Conservation (phyloP, 306 rosid species). For the Inga oerstediana region DNA sequence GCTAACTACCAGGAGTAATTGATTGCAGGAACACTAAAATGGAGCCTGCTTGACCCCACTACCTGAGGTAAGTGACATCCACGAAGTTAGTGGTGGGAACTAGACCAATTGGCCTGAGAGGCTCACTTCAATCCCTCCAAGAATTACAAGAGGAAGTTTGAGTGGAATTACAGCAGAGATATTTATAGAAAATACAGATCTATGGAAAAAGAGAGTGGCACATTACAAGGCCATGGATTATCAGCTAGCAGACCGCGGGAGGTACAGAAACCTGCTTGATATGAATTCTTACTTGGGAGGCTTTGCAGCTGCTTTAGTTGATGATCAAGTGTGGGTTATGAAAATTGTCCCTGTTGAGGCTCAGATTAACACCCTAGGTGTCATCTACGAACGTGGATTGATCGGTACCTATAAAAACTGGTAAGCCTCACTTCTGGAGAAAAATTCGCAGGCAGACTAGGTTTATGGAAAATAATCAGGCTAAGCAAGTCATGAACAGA, state of each 20-base stretch:
- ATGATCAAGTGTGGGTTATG: conserved; percentile 93
- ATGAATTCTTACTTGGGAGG: conserved; percentile 92
- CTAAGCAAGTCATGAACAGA: not conserved
- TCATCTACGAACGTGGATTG: conserved; percentile 80
- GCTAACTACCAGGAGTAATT: not conserved
- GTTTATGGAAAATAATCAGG: not conserved
- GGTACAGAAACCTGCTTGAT: conserved; percentile 85
- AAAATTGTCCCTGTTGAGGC: conserved; percentile 81
- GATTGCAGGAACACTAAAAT: conserved; percentile 75
- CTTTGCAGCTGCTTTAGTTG: conserved; percentile 78
- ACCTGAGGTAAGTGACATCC: conserved; percentile 43
- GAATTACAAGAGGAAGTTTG: conserved; percentile 74
- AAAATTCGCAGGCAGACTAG: too few relatives aligned
- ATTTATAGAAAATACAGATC: conserved; percentile 52
- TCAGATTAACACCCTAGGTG: conserved; percentile 77
- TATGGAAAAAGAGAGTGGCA: conserved; percentile 88
- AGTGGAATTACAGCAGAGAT: conserved; percentile 58
- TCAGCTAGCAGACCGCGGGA: conserved; percentile 71
- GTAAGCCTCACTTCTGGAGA: conserved; percentile 43
- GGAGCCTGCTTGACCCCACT: conserved; percentile 84
- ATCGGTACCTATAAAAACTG: conserved; percentile 92
- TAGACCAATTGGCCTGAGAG: conserved; percentile 84
- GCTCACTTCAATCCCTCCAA: conserved; percentile 74
- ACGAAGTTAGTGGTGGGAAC: not conserved
- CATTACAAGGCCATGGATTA: conserved; percentile 69